These are phyloP conservation scores for Thalassiosira profunda DNA, from an alignment of 108 stramenopile species.

Conservation along the genomic window DNA sequence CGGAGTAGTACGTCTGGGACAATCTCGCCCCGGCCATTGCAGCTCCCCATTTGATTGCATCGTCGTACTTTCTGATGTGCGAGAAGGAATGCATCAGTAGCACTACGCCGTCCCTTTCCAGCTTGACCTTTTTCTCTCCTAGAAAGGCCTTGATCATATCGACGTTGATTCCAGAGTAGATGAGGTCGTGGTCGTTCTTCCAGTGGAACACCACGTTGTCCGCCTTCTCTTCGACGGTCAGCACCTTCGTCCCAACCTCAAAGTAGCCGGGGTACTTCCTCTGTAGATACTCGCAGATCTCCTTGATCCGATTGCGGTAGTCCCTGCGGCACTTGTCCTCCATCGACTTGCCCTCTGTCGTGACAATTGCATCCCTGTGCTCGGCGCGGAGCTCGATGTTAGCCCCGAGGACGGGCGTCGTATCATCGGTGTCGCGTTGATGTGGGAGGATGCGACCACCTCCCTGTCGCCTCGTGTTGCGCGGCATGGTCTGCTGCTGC, in stretches of 20 bases:
- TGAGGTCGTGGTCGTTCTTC: background rate
- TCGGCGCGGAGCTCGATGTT: too few relatives aligned
- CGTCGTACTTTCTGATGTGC: constrained; percentile 32
- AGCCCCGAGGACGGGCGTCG: too few relatives aligned
- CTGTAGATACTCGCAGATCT: background rate
- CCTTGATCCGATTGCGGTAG: background rate
- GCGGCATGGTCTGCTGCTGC: too few relatives aligned
- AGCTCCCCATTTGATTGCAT: constrained; percentile 41
- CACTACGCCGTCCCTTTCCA: background rate
- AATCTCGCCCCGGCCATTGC: constrained; percentile 5
- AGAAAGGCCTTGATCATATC: background rate
- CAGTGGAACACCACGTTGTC: background rate
- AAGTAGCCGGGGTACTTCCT: background rate
- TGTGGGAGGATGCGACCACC: too few relatives aligned
- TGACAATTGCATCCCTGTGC: too few relatives aligned
- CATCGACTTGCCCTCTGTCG: background rate
- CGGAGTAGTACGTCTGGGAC: constrained; percentile 8
- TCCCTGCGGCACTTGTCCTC: background rate
- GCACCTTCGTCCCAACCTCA: background rate
- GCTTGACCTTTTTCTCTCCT: background rate
- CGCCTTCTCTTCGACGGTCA: background rate
- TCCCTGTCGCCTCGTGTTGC: too few relatives aligned
- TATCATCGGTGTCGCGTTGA: too few relatives aligned
- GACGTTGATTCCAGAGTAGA: background rate
- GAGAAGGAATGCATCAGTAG: too few relatives aligned